Evolutionary conservation across 2,329 filamentous ascomycete genomes (phyloP).

Genomic region (Verticillium dahliae): DNA sequence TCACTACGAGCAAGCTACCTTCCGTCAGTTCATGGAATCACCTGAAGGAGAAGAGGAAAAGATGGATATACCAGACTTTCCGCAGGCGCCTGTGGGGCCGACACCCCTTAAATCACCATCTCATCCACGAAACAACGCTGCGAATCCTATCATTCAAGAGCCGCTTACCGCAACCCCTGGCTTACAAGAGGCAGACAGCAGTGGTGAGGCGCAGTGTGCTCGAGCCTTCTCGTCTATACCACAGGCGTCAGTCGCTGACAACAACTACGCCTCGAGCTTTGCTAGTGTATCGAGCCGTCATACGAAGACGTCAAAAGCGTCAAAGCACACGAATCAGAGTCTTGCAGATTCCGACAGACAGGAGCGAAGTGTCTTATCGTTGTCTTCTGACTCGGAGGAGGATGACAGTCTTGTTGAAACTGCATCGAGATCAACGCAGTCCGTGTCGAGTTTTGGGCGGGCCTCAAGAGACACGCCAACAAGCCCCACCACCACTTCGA

Average conservation of each 20-base stretch:
- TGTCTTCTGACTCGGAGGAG: slow-evolving; percentile 53
- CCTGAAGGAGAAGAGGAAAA: neutral
- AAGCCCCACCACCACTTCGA: slow-evolving; percentile 8
- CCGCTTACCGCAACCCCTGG: neutral
- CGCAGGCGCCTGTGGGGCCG: neutral
- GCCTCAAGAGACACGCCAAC: slow-evolving; percentile 3
- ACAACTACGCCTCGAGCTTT: slow-evolving; percentile 27
- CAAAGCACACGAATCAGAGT: slow-evolving; percentile 40
- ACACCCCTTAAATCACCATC: slow-evolving; percentile 8
- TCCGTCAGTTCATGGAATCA: slow-evolving; percentile 30
- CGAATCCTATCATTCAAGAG: slow-evolving; percentile 12
- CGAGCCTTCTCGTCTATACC: neutral
- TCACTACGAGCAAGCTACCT: slow-evolving; percentile 52
- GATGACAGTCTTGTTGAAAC: slow-evolving; percentile 24
- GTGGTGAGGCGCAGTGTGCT: slow-evolving; percentile 10
- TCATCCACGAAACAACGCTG: slow-evolving; percentile 1
- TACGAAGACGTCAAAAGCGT: slow-evolving; percentile 47
- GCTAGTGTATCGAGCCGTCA: slow-evolving; percentile 49
- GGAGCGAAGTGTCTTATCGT: slow-evolving; percentile 47
- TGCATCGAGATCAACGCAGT: slow-evolving; percentile 19
- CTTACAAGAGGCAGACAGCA: neutral
- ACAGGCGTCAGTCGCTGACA: neutral
- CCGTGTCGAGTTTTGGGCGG: slow-evolving; percentile 18
- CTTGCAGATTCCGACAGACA: slow-evolving; percentile 44
- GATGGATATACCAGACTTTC: slow-evolving; percentile 2